phyloP scores from a whole-genome alignment of 2,329 filamentous ascomycete species.

The Calonectria naviculata region DNA sequence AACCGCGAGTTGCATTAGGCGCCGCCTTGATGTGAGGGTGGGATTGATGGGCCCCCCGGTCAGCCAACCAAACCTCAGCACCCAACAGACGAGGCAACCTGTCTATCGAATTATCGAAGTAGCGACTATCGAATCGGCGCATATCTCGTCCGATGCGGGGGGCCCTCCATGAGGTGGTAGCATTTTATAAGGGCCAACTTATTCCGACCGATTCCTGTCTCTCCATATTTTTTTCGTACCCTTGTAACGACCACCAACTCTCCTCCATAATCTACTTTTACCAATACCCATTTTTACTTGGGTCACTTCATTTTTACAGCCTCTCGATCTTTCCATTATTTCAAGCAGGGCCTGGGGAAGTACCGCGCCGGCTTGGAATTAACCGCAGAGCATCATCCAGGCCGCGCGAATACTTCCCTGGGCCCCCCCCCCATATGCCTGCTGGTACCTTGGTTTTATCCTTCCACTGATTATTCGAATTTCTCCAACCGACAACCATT shows the following conservation, averaged over 20 bases:
- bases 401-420: not conserved
- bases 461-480: too few species aligned
- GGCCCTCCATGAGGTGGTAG: not conserved
- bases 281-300: too few species aligned
- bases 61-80: not conserved
- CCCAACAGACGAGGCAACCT: not conserved
- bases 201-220: not conserved
- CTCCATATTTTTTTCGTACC: not conserved
- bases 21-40: not conserved
- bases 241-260: too few species aligned
- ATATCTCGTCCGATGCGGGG: conserved; percentile 7
- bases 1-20: not conserved
- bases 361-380: too few species aligned
- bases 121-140: not conserved
- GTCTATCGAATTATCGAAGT: not conserved
- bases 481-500: too few species aligned
- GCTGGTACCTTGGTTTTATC: too few species aligned
- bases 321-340: too few species aligned
- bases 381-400: too few species aligned
- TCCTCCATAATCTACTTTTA: too few species aligned
- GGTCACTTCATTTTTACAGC: too few species aligned
- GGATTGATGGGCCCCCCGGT: not conserved
- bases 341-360: too few species aligned
- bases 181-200: not conserved
- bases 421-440: not conserved